A percentile compares a stretch with the other conserved stretches of the same genome.
Conservation (phyloP, 108 stramenopile genomes). For the Cyclotella sp. region DNA sequence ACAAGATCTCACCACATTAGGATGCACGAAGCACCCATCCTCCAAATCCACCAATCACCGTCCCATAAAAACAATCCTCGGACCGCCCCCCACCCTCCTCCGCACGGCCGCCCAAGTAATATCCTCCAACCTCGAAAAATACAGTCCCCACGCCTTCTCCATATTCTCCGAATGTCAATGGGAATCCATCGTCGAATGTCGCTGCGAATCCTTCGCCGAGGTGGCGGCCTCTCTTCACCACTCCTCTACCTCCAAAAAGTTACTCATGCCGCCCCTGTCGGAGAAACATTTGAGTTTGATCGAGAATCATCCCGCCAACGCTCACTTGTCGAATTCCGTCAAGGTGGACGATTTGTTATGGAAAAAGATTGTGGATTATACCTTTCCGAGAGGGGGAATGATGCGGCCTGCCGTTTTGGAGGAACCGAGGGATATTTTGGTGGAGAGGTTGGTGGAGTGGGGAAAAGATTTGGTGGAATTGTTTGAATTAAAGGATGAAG, state of each 20-base stretch:
- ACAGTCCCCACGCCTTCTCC: constrained; percentile 25
- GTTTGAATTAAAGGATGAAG: not conserved
- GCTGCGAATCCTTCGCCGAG: constrained; percentile 6
- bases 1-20: not conserved
- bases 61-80: constrained; percentile 5
- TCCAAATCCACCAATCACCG: not conserved
- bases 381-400: constrained; percentile 23
- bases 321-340: constrained; percentile 20
- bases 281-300: constrained; percentile 26
- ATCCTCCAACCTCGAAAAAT: constrained; percentile 38
- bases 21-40: not conserved
- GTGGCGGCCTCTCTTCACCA: not conserved
- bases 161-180: constrained; percentile 44
- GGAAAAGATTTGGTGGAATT: constrained; percentile 15
- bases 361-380: constrained; percentile 39
- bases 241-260: not conserved
- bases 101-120: constrained; percentile 26
- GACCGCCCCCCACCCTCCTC: constrained; percentile 34
- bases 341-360: constrained; percentile 32
- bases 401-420: constrained; percentile 22
- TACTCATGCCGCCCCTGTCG: constrained; percentile 25
- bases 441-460: constrained; percentile 4
- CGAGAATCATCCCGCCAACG: constrained; percentile 29
- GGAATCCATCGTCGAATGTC: constrained; percentile 36
- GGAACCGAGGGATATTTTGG: constrained; percentile 4